These are phyloP conservation scores for Podila minutissima DNA, from an alignment of 192 early-diverging fungal genomes.

Conservation along the genomic window DNA sequence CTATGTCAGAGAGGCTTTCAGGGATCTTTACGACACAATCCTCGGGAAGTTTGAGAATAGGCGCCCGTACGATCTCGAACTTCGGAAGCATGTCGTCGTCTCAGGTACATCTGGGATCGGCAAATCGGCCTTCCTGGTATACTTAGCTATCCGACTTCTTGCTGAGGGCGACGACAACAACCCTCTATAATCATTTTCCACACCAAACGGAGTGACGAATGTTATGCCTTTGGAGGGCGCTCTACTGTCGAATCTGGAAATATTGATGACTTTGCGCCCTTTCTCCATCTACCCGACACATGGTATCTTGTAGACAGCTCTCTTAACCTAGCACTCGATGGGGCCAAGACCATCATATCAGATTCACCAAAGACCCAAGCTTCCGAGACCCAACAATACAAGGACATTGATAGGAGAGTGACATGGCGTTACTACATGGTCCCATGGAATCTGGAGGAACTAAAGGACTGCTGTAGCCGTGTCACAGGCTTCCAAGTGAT, in stretches of 20 bases:
- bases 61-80: background rate
- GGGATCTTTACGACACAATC: constrained; percentile 26
- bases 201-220: background rate
- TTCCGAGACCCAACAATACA: no score
- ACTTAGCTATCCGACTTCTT: constrained; percentile 41
- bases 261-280: constrained; percentile 8
- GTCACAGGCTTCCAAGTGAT: no score
- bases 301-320: no score
- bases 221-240: constrained; percentile 13
- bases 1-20: constrained; percentile 30
- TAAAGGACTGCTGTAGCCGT: no score
- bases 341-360: no score
- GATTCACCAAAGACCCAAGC: no score
- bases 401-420: no score
- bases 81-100: constrained; percentile 21
- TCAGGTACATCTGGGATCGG: constrained; percentile 48
- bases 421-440: no score
- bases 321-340: no score
- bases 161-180: constrained; percentile 21
- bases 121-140: constrained; percentile 49
- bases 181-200: constrained; percentile 33
- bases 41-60: background rate
- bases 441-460: no score
- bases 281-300: background rate
- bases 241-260: constrained; percentile 4